These are phyloP conservation scores for Magnusiomyces magnusii DNA, from an alignment of 1,139 yeast genomes.

Conservation along the genomic window DNA sequence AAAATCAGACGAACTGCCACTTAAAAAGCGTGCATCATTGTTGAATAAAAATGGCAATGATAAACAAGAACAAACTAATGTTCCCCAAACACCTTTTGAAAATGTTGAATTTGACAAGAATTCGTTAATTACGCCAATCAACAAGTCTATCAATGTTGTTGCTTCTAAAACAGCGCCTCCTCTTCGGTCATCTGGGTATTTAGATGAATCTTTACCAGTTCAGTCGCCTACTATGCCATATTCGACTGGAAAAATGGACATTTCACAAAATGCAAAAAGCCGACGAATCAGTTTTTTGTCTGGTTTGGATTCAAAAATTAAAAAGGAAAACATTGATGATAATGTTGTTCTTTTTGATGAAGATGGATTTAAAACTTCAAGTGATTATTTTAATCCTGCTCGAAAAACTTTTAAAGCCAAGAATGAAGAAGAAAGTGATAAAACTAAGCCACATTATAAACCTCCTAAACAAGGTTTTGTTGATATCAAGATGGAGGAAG, in stretches of 20 bases:
- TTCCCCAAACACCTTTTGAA: background rate
- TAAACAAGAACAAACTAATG: background rate
- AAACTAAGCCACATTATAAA: background rate
- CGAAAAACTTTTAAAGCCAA: background rate
- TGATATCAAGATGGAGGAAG: background rate
- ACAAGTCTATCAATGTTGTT: slow-evolving; percentile 10
- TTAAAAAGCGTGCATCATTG: background rate
- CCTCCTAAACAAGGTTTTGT: background rate
- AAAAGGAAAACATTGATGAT: background rate
- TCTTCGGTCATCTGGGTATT: slow-evolving; percentile 9
- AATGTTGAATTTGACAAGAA: background rate
- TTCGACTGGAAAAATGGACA: slow-evolving; percentile 14
- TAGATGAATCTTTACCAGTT: slow-evolving; percentile 10
- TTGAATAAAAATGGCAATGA: background rate
- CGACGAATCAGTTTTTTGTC: slow-evolving; percentile 28
- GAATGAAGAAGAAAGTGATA: background rate
- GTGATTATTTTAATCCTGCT: background rate
- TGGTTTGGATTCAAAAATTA: background rate
- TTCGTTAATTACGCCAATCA: slow-evolving; percentile 18
- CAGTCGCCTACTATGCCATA: slow-evolving; percentile 8
- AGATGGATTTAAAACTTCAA: background rate
- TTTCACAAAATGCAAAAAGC: slow-evolving; percentile 13
- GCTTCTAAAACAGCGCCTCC: slow-evolving; percentile 12
- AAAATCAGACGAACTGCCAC: slow-evolving; percentile 13
- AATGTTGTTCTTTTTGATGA: too few relatives aligned